phyloP scores from a whole-genome alignment of 2,329 filamentous ascomycete genomes.

The Clonostachys byssicola region DNA sequence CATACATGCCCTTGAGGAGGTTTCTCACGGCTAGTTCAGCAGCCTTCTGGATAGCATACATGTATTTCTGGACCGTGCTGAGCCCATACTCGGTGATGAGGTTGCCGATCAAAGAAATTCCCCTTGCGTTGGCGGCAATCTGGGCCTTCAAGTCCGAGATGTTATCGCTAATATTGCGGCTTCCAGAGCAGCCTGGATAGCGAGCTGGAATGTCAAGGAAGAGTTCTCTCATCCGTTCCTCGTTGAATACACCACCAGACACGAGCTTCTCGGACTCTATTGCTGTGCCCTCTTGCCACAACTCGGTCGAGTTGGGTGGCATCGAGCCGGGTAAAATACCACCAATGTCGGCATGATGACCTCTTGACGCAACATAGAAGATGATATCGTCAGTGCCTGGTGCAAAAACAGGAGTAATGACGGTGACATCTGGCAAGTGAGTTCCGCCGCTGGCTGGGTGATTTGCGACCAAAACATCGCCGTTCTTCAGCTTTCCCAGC shows the following conservation, averaged over 20 bases:
- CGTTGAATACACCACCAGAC: conserved; percentile 26
- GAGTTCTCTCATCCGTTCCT: conserved; percentile 19
- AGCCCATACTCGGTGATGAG: conserved; percentile 25
- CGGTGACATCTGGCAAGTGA: conserved; percentile 33
- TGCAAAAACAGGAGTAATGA: conserved; percentile 31
- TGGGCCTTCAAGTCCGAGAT: conserved; percentile 37
- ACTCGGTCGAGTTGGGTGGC: conserved; percentile 36
- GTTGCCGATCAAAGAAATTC: conserved; percentile 22
- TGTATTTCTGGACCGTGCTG: conserved; percentile 25
- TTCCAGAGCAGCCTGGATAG: conserved; percentile 26
- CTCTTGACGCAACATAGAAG: conserved; percentile 30
- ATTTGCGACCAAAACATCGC: conserved; percentile 32
- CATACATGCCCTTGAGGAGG: conserved; percentile 32
- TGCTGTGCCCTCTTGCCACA: conserved; percentile 37
- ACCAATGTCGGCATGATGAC: conserved; percentile 32
- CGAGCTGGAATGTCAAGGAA: conserved; percentile 32
- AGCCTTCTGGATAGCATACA: conserved; percentile 27
- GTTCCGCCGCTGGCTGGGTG: conserved; percentile 30
- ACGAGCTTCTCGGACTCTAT: conserved; percentile 30
- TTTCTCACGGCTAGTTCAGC: conserved; percentile 25
- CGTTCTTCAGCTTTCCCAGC: conserved; percentile 21
- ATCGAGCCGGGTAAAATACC: conserved; percentile 33
- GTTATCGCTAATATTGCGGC: conserved; percentile 32
- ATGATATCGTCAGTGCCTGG: conserved; percentile 15
- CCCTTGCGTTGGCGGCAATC: conserved; percentile 34